Evolutionary conservation across 78 protist genomes (phyloP).

Genomic region (Dictyostelium capitatum): DNA sequence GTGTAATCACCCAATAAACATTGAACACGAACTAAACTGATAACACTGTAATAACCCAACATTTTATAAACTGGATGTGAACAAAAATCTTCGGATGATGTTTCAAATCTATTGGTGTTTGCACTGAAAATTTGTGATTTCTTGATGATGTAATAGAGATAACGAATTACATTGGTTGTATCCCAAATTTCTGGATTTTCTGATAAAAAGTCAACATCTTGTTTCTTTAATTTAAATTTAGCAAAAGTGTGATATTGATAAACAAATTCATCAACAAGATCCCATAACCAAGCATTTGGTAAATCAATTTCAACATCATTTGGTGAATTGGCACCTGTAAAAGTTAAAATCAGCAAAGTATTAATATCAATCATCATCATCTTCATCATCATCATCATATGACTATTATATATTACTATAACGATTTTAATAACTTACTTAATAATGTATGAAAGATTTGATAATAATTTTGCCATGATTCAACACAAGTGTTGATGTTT

Average conservation of each 20-base stretch:
- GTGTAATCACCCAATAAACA: slow-evolving; percentile 92
- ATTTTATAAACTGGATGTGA: slow-evolving; percentile 65
- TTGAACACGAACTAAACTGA: slow-evolving; percentile 92
- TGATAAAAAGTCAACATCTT: slow-evolving; percentile 65
- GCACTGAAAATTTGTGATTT: slow-evolving; percentile 74
- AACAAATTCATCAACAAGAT: slow-evolving; percentile 95
- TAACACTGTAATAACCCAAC: slow-evolving; percentile 89
- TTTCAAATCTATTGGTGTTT: slow-evolving; percentile 33
- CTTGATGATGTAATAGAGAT: slow-evolving; percentile 71
- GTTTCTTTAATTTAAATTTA: slow-evolving; percentile 80
- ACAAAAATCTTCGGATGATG: slow-evolving; percentile 76
- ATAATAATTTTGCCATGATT: slow-evolving; percentile 91
- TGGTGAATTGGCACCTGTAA: slow-evolving; percentile 55
- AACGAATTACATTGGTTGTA: slow-evolving; percentile 72
- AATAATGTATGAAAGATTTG: slow-evolving; percentile 87
- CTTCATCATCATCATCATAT: neutral
- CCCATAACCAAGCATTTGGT: slow-evolving; percentile 97
- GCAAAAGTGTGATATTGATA: slow-evolving; percentile 94
- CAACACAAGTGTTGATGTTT: slow-evolving; percentile 82
- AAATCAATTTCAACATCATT: slow-evolving; percentile 79
- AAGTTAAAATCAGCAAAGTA: neutral
- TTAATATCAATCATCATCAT: neutral
- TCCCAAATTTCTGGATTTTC: slow-evolving; percentile 79
- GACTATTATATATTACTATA: neutral
- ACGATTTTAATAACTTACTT: neutral